phyloP scores from a whole-genome alignment of 2,329 filamentous ascomycete genomes.

The Colletotrichum sp. region DNA sequence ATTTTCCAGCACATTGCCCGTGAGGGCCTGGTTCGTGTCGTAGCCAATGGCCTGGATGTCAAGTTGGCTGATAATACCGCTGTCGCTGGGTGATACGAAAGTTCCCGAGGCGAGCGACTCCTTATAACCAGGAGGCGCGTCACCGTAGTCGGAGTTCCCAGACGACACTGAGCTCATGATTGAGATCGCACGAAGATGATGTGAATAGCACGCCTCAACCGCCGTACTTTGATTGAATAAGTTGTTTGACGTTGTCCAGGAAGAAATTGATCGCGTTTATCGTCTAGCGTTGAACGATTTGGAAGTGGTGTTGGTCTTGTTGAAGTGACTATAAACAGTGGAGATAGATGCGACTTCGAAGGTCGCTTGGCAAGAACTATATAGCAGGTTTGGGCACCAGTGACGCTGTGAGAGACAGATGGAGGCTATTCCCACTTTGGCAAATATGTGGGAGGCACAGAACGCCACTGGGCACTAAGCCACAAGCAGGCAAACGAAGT shows the following conservation, averaged over 20 bases:
- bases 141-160: background rate
- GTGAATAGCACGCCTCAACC: background rate
- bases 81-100: background rate
- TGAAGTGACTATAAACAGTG: background rate
- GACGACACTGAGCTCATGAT: background rate
- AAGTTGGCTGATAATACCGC: background rate
- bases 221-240: background rate
- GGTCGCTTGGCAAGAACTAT: background rate
- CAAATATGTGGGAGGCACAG: background rate
- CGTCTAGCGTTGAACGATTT: background rate
- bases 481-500: rapidly evolving
- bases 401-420: rapidly evolving
- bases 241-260: rapidly evolving
- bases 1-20: background rate
- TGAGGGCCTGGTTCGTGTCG: background rate
- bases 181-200: background rate
- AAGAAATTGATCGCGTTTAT: background rate
- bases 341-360: background rate
- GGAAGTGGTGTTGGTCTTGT: background rate
- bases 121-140: background rate
- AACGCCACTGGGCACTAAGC: background rate
- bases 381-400: background rate
- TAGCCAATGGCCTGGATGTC: background rate
- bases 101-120: background rate
- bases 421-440: background rate